Evolutionary conservation across 768 basidiomycete species (phyloP).

Genomic region (Boletus speciosus): DNA sequence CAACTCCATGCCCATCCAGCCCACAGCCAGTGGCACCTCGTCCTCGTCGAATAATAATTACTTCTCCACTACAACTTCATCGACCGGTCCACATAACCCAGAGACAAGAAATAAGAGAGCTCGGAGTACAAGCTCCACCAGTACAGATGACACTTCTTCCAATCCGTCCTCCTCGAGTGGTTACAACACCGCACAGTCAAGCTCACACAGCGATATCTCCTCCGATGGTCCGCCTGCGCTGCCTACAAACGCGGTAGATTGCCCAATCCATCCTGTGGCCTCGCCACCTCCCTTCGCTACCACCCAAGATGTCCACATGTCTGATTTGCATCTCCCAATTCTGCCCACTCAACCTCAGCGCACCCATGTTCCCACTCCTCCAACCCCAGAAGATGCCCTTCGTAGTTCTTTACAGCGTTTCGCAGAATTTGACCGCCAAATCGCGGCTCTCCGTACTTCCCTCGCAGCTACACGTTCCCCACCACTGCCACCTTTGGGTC

Average conservation of each 20-base stretch:
- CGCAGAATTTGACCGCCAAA: conserved; percentile 52
- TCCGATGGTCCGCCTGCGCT: conserved; percentile 16
- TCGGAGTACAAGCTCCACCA: conserved; percentile 49
- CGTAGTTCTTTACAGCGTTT: conserved; percentile 49
- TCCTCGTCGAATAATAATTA: conserved; percentile 14
- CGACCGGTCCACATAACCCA: conserved; percentile 31
- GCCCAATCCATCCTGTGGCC: conserved; percentile 21
- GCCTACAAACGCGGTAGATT: conserved; percentile 11
- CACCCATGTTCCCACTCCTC: conserved; percentile 9
- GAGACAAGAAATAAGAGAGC: conserved; percentile 58
- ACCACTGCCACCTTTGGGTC: conserved; percentile 23
- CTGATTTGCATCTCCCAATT: conserved; percentile 32
- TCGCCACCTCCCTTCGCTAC: conserved; percentile 40
- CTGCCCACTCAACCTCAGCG: conserved; percentile 17
- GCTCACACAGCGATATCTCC: conserved; percentile 31
- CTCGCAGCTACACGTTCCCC: conserved; percentile 28
- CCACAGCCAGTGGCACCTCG: conserved; percentile 27
- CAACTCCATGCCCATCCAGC: conserved; percentile 25
- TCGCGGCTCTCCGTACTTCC: conserved; percentile 45
- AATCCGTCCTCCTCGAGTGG: conserved; percentile 37
- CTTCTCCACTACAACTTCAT: conserved; percentile 5
- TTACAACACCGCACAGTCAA: conserved; percentile 33
- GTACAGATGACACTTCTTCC: conserved; percentile 32
- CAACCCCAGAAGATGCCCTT: conserved; percentile 35
- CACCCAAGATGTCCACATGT: conserved; percentile 49